phyloP scores from a whole-genome alignment of 495 filamentous ascomycete species.

The Penicillium malachiteum region DNA sequence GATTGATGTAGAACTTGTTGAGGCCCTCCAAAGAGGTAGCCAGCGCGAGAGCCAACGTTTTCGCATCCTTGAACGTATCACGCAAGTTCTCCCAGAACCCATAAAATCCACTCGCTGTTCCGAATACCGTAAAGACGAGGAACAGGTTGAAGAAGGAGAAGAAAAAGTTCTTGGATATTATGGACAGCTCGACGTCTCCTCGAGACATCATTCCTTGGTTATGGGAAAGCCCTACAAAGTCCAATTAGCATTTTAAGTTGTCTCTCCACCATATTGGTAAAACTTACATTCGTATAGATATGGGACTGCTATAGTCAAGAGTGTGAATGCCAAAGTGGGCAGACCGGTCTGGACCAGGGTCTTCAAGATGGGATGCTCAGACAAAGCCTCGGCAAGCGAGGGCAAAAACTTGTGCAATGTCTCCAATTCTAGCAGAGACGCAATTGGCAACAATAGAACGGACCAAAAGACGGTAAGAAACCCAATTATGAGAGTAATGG shows the following conservation, averaged over 20 bases:
- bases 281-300: conserved; percentile 86
- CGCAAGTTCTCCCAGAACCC: conserved; percentile 68
- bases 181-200: conserved; percentile 89
- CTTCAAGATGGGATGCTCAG: conserved; percentile 61
- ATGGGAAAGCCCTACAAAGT: conserved; percentile 64
- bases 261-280: neutral
- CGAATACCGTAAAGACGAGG: conserved; percentile 87
- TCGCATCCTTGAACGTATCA: conserved; percentile 73
- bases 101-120: conserved; percentile 70
- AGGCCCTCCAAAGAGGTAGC: conserved; percentile 72
- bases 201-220: conserved; percentile 92
- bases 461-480: conserved; percentile 89
- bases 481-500: conserved; percentile 75
- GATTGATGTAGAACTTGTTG: conserved; percentile 85
- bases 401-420: conserved; percentile 73
- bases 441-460: conserved; percentile 76
- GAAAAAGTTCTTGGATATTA: conserved; percentile 98
- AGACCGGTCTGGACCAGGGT: conserved; percentile 84
- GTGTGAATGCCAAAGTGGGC: conserved; percentile 77
- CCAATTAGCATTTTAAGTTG: neutral
- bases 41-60: conserved; percentile 70
- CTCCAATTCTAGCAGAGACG: conserved; percentile 71
- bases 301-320: conserved; percentile 85
- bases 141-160: conserved; percentile 99
- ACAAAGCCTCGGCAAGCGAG: conserved; percentile 64